These are phyloP conservation scores for Pichia phayaonensis DNA, from an alignment of 805 yeast genomes.

Conservation along the genomic window DNA sequence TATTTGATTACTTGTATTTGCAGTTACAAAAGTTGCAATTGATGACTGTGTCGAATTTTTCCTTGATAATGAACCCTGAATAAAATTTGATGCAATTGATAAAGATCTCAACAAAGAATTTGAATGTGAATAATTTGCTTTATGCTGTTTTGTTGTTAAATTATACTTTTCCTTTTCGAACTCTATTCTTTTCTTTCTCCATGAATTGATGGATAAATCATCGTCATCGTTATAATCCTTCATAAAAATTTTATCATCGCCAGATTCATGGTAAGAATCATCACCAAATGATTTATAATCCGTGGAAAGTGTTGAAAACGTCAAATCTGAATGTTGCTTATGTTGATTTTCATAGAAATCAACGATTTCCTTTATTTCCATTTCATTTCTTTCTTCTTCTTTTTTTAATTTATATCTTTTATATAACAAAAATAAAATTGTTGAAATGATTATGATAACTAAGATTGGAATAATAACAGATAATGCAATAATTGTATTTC, in stretches of 20 bases:
- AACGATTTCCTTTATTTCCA: conserved; percentile 24
- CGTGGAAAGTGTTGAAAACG: conserved; percentile 13
- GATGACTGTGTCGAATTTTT: conserved; percentile 26
- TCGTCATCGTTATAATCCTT: conserved; percentile 33
- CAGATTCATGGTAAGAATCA: neutral
- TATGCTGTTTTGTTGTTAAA: conserved; percentile 8
- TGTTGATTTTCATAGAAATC: conserved; percentile 25
- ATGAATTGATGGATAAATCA: conserved; percentile 42
- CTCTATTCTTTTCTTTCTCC: conserved; percentile 44
- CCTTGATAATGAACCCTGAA: conserved; percentile 22
- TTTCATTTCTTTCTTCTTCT: conserved; percentile 24
- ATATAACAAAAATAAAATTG: conserved; percentile 24
- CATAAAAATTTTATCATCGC: conserved; percentile 17
- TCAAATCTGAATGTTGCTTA: conserved; percentile 17
- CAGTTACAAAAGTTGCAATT: conserved; percentile 19
- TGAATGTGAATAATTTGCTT: neutral
- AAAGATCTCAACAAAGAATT: conserved; percentile 20
- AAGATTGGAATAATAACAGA: conserved; percentile 39
- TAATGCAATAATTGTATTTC: conserved; percentile 36
- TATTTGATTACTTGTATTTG: conserved; percentile 2
- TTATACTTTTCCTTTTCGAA: conserved; percentile 25
- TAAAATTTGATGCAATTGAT: conserved; percentile 22
- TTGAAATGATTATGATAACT: conserved; percentile 28
- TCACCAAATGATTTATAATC: conserved; percentile 4
- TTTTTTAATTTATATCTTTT: conserved; percentile 21